Conservation (phyloP, 371 early-diverging fungal species). For the Nematocida sp. region DNA sequence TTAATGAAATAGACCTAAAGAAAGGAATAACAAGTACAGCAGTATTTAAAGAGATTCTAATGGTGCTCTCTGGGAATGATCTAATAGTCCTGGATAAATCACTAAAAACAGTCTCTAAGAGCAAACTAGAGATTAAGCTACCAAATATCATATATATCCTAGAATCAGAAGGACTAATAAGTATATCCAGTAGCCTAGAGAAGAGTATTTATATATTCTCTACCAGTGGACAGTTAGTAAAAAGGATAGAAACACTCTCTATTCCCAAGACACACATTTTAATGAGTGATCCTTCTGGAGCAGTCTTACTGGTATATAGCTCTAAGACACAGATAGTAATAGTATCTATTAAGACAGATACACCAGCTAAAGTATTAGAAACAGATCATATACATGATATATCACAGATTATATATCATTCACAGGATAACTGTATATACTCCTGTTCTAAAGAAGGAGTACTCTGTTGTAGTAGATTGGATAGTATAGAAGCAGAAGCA, state of each 20-base stretch:
- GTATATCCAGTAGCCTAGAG: not conserved
- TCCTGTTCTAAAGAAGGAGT: slow-evolving; percentile 31
- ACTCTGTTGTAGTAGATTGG: not conserved
- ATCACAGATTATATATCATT: not conserved
- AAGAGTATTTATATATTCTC: not conserved
- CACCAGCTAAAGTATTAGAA: not conserved
- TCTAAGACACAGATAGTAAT: too few species aligned
- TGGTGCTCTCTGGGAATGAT: not conserved
- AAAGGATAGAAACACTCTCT: not conserved
- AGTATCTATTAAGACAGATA: too few species aligned
- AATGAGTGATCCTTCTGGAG: too few species aligned
- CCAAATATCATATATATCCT: not conserved
- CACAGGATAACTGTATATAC: not conserved
- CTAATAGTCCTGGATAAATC: not conserved
- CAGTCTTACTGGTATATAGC: too few species aligned
- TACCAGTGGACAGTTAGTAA: not conserved
- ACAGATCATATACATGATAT: slow-evolving; percentile 37
- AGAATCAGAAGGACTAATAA: not conserved
- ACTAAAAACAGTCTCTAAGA: not conserved
- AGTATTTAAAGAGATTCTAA: not conserved
- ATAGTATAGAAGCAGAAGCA: slow-evolving; percentile 12
- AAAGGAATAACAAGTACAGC: not conserved
- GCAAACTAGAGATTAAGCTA: not conserved
- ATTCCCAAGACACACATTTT: too few species aligned
- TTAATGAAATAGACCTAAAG: slow-evolving; percentile 1